Evolutionary conservation across 257 asterid genomes (phyloP).

Genomic region (Solanum microdontum): DNA sequence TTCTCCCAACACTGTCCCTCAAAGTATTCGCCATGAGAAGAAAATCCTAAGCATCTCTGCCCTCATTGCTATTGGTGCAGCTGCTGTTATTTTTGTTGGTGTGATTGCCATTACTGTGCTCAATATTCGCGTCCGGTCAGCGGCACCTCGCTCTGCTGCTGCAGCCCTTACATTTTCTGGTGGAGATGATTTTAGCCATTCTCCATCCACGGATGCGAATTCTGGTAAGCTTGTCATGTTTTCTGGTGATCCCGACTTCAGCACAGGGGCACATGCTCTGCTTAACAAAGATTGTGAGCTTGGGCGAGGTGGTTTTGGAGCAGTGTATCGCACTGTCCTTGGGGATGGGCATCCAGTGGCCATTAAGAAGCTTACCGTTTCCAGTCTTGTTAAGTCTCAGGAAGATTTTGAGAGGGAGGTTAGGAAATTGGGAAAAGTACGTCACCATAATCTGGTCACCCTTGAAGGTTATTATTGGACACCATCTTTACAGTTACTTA

Average conservation of each 20-base stretch:
- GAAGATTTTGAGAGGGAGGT: conserved; percentile 81
- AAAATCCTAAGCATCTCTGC: conserved; percentile 80
- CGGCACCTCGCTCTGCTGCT: conserved; percentile 43
- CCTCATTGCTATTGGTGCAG: conserved; percentile 84
- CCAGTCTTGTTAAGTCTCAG: conserved; percentile 72
- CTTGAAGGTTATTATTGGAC: conserved; percentile 94
- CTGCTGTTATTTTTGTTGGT: conserved; percentile 67
- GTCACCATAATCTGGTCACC: conserved; percentile 50
- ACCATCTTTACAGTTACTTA: conserved; percentile 73
- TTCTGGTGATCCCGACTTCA: conserved; percentile 66
- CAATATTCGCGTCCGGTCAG: conserved; percentile 62
- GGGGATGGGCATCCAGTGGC: conserved; percentile 73
- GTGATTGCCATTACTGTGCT: conserved; percentile 81
- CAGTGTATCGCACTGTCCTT: conserved; percentile 65
- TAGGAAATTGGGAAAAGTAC: conserved; percentile 47
- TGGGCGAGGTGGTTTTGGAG: conserved; percentile 91
- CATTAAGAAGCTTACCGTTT: conserved; percentile 73
- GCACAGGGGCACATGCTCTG: conserved; percentile 68
- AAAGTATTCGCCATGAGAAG: conserved; percentile 42
- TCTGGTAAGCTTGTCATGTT: conserved; percentile 94
- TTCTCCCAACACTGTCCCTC: conserved; percentile 33
- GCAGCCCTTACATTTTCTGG: conserved; percentile 56
- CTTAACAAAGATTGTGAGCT: conserved; percentile 85
- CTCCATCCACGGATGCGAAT: conserved; percentile 46
- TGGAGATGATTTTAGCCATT: conserved; percentile 59